phyloP scores from a whole-genome alignment of 768 basidiomycete species.

The Boletus sp. region DNA sequence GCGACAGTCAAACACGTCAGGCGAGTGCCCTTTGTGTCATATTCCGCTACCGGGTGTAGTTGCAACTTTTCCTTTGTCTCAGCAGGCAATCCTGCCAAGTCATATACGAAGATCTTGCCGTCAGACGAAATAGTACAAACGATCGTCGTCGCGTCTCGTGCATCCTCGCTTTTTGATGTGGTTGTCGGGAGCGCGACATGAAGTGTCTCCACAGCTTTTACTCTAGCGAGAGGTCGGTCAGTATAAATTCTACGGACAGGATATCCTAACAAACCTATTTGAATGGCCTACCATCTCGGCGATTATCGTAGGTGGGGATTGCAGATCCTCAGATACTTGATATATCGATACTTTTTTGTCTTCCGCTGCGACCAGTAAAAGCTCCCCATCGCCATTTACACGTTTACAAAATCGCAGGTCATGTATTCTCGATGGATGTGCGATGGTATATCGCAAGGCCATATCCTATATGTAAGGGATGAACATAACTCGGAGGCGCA shows the following conservation, averaged over 20 bases:
- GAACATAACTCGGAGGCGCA: neutral
- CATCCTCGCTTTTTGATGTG: constrained; percentile 7
- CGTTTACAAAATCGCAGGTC: constrained; percentile 74
- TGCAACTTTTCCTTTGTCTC: constrained; percentile 25
- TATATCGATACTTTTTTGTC: constrained; percentile 87
- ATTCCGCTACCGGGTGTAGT: constrained; percentile 58
- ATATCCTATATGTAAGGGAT: constrained; percentile 57
- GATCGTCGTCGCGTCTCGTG: constrained; percentile 51
- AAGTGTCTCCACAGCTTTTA: constrained; percentile 77
- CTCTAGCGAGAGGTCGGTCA: constrained; percentile 41
- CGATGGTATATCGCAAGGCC: constrained; percentile 68
- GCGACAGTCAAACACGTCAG: constrained; percentile 72
- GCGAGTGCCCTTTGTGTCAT: constrained; percentile 84
- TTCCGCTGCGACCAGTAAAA: constrained; percentile 84
- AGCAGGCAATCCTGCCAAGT: constrained; percentile 53
- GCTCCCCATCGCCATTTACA: constrained; percentile 54
- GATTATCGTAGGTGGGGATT: constrained; percentile 52
- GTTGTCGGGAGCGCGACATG: constrained; percentile 52
- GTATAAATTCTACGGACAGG: neutral
- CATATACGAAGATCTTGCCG: constrained; percentile 77
- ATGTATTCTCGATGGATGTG: constrained; percentile 81
- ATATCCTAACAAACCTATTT: constrained; percentile 62
- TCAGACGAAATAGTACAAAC: constrained; percentile 86
- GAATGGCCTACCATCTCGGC: constrained; percentile 77
- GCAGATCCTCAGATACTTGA: constrained; percentile 47